Evolutionary conservation across 176 grass and related monocot genomes (phyloP).

Genomic region (Zizania latifolia): DNA sequence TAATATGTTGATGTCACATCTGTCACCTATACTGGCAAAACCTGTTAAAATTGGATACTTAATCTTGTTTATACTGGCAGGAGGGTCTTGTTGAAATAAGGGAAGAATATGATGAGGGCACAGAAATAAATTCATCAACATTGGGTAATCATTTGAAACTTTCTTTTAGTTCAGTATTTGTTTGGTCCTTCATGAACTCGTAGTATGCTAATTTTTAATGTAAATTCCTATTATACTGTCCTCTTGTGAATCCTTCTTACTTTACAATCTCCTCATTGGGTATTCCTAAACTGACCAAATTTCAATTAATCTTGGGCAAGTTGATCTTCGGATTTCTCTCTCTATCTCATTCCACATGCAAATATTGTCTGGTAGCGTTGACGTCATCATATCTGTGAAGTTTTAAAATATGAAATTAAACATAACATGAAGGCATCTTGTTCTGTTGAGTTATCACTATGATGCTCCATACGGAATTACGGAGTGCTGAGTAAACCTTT

Average conservation of each 20-base stretch:
- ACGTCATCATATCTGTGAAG: background rate
- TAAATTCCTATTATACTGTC: background rate
- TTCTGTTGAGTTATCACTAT: background rate
- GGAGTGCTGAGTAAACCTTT: background rate
- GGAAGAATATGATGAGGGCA: constrained; percentile 76
- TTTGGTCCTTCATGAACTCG: background rate
- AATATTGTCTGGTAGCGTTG: background rate
- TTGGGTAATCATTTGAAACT: constrained; percentile 36
- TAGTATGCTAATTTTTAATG: background rate
- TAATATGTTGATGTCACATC: background rate
- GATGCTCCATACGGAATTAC: background rate
- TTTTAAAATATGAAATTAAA: background rate
- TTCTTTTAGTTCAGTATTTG: constrained; percentile 14
- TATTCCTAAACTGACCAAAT: background rate
- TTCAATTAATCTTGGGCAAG: constrained; percentile 2
- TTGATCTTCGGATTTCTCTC: background rate
- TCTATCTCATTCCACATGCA: background rate
- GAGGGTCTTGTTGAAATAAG: constrained; percentile 97
- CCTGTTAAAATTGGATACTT: background rate
- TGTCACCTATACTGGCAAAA: background rate
- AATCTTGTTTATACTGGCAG: constrained; percentile 37
- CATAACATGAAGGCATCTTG: background rate
- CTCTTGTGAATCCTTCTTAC: background rate
- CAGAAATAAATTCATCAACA: constrained; percentile 27
- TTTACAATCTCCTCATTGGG: constrained; percentile 11